These are phyloP conservation scores for Colletotrichum euphorbiae DNA, from an alignment of 2,329 filamentous ascomycete genomes.

Conservation along the genomic window DNA sequence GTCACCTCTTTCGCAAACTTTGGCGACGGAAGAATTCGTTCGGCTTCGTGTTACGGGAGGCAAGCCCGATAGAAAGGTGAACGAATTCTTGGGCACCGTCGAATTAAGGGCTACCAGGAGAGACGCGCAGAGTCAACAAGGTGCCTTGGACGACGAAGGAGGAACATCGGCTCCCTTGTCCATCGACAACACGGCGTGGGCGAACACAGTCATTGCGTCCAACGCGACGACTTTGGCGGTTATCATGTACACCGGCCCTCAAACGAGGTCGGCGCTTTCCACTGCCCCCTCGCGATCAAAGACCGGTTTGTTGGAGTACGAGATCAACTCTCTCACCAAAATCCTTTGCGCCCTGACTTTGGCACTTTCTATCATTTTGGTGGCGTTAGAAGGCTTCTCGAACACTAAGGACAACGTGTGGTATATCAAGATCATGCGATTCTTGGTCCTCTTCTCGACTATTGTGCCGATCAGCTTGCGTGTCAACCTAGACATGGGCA, in stretches of 20 bases:
- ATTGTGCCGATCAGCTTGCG: conserved; percentile 97
- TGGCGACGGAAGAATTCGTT: conserved; percentile 78
- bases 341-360: conserved; percentile 93
- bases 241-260: conserved; percentile 92
- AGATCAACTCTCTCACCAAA: conserved; percentile 97
- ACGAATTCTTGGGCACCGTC: conserved; percentile 92
- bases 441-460: conserved; percentile 97
- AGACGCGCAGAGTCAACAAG: conserved; percentile 58
- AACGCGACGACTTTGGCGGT: conserved; percentile 89
- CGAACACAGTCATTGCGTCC: conserved; percentile 95
- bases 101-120: conserved; percentile 73
- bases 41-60: conserved; percentile 80
- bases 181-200: conserved; percentile 99
- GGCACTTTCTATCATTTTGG: conserved; percentile 85
- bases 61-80: conserved; percentile 92
- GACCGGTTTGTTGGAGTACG: conserved; percentile 90
- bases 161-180: conserved; percentile 77
- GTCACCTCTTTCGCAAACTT: conserved; percentile 84
- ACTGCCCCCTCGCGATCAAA: conserved; percentile 94
- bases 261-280: conserved; percentile 93
- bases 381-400: conserved; percentile 86
- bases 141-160: conserved; percentile 49
- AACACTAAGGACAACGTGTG: conserved; percentile 75
- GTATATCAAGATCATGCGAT: conserved; percentile 99
- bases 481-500: conserved; percentile 97